These are phyloP conservation scores for Porphyrellus sp. DNA, from an alignment of 1,284 basidiomycete genomes.

Conservation along the genomic window DNA sequence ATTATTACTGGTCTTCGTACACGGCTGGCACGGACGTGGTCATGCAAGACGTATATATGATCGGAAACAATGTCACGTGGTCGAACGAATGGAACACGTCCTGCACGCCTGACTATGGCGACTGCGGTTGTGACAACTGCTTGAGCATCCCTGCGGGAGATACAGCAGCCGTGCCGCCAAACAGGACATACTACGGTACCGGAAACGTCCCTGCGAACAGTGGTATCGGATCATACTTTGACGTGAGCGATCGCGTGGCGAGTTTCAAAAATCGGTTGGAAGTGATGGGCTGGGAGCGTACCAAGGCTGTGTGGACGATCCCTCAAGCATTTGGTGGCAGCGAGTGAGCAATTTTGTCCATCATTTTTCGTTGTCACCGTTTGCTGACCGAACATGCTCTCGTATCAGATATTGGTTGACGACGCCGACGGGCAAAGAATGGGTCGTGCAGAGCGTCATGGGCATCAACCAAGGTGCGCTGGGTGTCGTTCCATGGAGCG, in stretches of 20 bases:
- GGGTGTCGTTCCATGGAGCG: constrained; percentile 66
- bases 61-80: constrained; percentile 67
- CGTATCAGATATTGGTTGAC: constrained; percentile 60
- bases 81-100: constrained; percentile 52
- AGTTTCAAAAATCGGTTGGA: constrained; percentile 57
- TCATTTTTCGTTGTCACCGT: neutral
- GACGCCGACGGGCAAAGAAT: constrained; percentile 65
- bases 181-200: constrained; percentile 18
- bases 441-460: constrained; percentile 58
- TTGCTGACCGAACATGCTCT: neutral
- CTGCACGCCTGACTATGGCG: constrained; percentile 61
- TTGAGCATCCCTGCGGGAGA: constrained; percentile 33
- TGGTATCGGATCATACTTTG: constrained; percentile 41
- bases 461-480: constrained; percentile 69
- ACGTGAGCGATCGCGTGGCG: constrained; percentile 61
- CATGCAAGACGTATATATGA: constrained; percentile 55
- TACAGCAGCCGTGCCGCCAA: constrained; percentile 24
- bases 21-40: constrained; percentile 59
- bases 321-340: constrained; percentile 68
- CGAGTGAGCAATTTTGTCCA: constrained; percentile 38
- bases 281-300: constrained; percentile 57
- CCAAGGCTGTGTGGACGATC: constrained; percentile 64
- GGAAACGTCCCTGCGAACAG: constrained; percentile 28
- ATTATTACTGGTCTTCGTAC: constrained; percentile 63
- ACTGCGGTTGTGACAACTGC: constrained; percentile 66